Percentiles rank a stretch among this genome's conserved stretches.
phyloP scores from a whole-genome alignment of 73 alveolate genomes.

The Diophrys sp. region DNA sequence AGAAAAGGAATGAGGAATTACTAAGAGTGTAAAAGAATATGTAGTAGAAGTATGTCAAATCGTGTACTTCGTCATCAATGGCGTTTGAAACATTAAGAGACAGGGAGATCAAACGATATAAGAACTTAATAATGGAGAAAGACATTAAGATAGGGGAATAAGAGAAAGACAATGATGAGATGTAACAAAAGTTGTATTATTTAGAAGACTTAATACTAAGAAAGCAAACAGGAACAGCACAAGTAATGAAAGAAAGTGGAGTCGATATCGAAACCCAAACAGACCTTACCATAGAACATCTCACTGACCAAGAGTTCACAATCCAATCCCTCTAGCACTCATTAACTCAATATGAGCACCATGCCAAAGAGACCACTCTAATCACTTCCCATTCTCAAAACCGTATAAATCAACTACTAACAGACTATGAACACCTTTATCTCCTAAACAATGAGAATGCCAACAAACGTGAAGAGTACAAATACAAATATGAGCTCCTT shows the following conservation, averaged over 20 bases:
- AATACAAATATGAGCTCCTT: not conserved
- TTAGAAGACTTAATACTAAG: not conserved
- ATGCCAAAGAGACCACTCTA: not conserved
- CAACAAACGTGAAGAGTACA: not conserved
- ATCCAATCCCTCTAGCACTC: not conserved
- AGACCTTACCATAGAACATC: not conserved
- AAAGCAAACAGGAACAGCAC: not conserved
- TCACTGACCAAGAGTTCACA: not conserved
- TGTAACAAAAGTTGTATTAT: too few relatives aligned
- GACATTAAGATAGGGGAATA: not conserved
- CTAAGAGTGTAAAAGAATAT: not conserved
- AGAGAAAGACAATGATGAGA: not conserved
- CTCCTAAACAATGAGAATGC: not conserved
- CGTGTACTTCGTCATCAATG: not conserved
- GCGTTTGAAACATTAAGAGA: not conserved
- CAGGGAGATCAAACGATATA: not conserved
- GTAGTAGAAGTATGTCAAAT: not conserved
- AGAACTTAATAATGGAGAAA: not conserved
- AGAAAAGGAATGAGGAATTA: not conserved
- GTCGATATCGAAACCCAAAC: not conserved
- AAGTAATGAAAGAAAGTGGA: not conserved
- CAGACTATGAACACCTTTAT: not conserved
- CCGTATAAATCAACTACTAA: not conserved
- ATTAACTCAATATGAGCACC: not conserved
- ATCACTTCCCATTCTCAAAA: not conserved